Base-by-base conservation (phyloP, 2,329 filamentous ascomycete species). In the Botryotinia globosa region DNA sequence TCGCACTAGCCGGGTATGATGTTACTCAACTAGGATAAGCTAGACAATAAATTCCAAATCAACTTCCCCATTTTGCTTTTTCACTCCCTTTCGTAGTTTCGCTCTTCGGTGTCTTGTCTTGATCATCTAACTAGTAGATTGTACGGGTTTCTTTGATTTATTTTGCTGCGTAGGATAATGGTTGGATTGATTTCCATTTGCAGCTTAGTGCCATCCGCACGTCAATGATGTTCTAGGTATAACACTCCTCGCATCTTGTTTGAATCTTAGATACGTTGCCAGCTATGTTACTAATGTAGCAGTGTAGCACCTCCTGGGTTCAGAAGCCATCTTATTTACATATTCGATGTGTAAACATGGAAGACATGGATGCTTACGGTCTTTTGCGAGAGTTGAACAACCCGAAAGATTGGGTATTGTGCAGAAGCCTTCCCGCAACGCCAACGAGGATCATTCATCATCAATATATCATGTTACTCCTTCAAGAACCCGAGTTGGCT, bases 361-460 rank as follows among this genome's bases (percentile, higher is more conserved):
- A 51, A 51, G 44, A 66, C 14, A 66, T 66, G 45, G 64, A 22
- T 67, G 39, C 4, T 54, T 10, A 67, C n/a, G 34, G 16, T 39
- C 22, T n/a, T n/a, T n/a, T n/a, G n/a, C n/a, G 34, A 48, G 34
- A 68, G 22, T 54, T 72, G 62, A 72, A 29, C 51, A 54, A 67
- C 70, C 70, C 70, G 62, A 72, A 72, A 72, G 70, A 61, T 68
- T 72, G 64, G 70, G 62, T 72, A 72, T 59, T 72, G 51, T 48
- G 62, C 62, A 72, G 62, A 72, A 72, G 70, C 70, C 70, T 58
- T 72, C 70, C 70, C 70, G 70, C 62, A 61, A 68, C 70, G 62
- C 70, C 70, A 72, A 72, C 70, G 70, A 72, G 70, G 70, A 68
- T 72, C 70, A 72, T 59, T 62, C 51, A 72, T 67, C 51, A 67